phyloP scores from a whole-genome alignment of 345 rosid species.

The Trapa bicornis region DNA sequence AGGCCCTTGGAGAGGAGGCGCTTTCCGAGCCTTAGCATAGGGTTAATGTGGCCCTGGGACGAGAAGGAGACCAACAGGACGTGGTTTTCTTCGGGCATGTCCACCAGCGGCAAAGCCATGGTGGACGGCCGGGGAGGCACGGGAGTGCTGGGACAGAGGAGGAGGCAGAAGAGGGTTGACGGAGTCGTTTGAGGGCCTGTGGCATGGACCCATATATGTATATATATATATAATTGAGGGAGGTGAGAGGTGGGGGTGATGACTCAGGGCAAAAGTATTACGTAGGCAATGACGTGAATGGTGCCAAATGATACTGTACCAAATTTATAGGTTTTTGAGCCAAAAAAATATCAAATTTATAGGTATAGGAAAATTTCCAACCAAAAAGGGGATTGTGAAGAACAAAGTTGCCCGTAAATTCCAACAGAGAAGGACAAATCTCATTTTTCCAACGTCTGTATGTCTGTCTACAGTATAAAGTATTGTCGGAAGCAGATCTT shows the following conservation, averaged over 20 bases:
- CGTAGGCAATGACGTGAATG: background rate
- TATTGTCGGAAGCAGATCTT: too few species aligned
- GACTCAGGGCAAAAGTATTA: background rate
- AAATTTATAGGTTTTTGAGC: too few species aligned
- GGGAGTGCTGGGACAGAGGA: background rate
- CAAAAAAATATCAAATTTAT: too few species aligned
- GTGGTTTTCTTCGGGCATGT: constrained; percentile 10
- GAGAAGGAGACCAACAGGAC: constrained; percentile 22
- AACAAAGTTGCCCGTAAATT: too few species aligned
- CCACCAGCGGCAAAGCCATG: constrained; percentile 4
- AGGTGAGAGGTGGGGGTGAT: background rate
- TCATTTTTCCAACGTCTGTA: too few species aligned
- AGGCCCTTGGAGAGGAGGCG: constrained; percentile 23
- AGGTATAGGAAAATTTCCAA: too few species aligned
- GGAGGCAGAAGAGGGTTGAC: background rate
- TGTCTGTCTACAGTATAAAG: too few species aligned
- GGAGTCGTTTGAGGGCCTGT: too few species aligned
- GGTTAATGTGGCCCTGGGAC: constrained; percentile 31
- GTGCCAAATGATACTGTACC: too few species aligned
- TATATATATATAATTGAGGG: background rate
- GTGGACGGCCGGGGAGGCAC: background rate
- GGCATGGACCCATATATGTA: too few species aligned
- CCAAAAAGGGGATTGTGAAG: too few species aligned
- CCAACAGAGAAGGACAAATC: too few species aligned
- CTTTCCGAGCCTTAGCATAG: constrained; percentile 26